These are phyloP conservation scores for Parsonsia alboflavescens DNA, from an alignment of 257 asterid species.

Conservation along the genomic window DNA sequence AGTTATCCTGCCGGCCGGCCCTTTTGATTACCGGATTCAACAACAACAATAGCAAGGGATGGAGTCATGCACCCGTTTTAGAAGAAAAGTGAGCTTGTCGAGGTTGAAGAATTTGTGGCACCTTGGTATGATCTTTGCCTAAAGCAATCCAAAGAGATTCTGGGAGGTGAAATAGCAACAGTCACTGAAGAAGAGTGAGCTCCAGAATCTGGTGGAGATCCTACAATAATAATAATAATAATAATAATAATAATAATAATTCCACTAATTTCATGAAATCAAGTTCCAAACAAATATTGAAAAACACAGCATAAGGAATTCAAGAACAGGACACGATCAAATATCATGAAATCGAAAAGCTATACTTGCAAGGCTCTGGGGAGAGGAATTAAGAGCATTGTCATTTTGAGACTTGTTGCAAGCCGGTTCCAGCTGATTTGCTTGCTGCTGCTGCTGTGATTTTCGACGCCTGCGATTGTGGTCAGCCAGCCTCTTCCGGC, in stretches of 20 bases:
- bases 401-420: conserved; percentile 38
- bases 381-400: conserved; percentile 43
- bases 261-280: background rate
- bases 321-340: no score
- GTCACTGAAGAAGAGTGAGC: conserved; percentile 67
- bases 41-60: background rate
- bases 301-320: background rate
- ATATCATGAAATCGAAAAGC: background rate
- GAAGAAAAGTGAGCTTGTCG: conserved; percentile 43
- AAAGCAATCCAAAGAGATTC: conserved; percentile 66
- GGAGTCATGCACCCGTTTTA: conserved; percentile 31
- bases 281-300: background rate
- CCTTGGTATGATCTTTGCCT: conserved; percentile 44
- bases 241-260: background rate
- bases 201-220: conserved; percentile 82
- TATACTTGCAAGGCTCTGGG: conserved; percentile 47
- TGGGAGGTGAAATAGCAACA: conserved; percentile 71
- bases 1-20: conserved; percentile 1
- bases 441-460: conserved; percentile 57
- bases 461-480: conserved; percentile 89
- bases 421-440: conserved; percentile 45
- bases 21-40: background rate
- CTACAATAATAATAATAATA: conserved; percentile 21
- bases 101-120: conserved; percentile 40
- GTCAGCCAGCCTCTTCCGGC: conserved; percentile 95